These are phyloP conservation scores for Russula olivacea DNA, from an alignment of 768 basidiomycete genomes.

Conservation along the genomic window DNA sequence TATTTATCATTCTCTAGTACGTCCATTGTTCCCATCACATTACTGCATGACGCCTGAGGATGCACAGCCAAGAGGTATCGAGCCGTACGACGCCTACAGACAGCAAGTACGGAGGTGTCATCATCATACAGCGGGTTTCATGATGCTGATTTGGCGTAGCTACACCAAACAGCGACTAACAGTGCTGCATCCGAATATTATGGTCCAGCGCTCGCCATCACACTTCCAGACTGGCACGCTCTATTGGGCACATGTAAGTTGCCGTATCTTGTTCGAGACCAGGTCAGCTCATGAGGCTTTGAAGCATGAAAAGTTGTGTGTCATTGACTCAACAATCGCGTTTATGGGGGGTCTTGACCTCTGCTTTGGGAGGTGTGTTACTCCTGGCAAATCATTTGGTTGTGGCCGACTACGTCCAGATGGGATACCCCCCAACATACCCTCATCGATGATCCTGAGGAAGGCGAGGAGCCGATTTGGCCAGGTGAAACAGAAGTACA, in stretches of 20 bases:
- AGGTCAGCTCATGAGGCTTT: constrained; percentile 5
- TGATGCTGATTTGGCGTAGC: constrained; percentile 32
- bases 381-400: neutral
- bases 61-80: constrained; percentile 83
- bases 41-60: neutral
- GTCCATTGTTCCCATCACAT: constrained; percentile 27
- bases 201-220: constrained; percentile 94
- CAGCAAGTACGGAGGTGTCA: constrained; percentile 57
- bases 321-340: constrained; percentile 93
- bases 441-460: constrained; percentile 76
- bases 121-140: neutral
- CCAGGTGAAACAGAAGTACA: constrained; percentile 47
- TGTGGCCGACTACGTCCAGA: constrained; percentile 34
- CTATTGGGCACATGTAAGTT: constrained; percentile 93
- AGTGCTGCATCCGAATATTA: constrained; percentile 82
- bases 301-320: constrained; percentile 96
- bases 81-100: constrained; percentile 91
- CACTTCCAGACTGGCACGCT: constrained; percentile 97
- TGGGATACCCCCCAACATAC: constrained; percentile 98
- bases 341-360: constrained; percentile 98
- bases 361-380: constrained; percentile 71
- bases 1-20: constrained; percentile 91
- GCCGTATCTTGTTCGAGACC: neutral
- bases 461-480: constrained; percentile 70
- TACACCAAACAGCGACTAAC: constrained; percentile 83